A percentile compares a stretch with the other conserved stretches of the same genome.
phyloP scores from a whole-genome alignment of 345 rosid species.

The Reutealis trisperma region DNA sequence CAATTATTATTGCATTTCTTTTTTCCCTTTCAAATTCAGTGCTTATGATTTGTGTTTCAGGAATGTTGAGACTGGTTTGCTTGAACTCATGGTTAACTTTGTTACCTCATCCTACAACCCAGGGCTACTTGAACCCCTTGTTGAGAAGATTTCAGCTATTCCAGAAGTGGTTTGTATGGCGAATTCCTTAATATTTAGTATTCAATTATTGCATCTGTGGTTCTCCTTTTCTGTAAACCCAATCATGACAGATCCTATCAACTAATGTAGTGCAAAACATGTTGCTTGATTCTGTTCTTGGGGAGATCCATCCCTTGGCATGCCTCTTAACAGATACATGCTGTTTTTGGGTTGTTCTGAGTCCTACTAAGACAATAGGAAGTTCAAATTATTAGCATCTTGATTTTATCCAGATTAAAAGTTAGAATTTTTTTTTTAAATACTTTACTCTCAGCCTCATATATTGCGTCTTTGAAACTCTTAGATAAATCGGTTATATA shows the following conservation, averaged over 20 bases:
- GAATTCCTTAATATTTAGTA: constrained; percentile 6
- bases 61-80: constrained; percentile 58
- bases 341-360: neutral
- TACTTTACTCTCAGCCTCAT: neutral
- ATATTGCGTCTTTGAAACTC: neutral
- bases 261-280: neutral
- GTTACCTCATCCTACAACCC: constrained; percentile 86
- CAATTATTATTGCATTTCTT: neutral
- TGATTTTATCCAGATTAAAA: too few relatives aligned
- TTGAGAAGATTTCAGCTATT: constrained; percentile 67
- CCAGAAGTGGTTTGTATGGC: constrained; percentile 77
- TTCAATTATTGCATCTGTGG: neutral
- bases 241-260: neutral
- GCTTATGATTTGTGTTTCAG: constrained; percentile 43
- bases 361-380: neutral
- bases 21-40: constrained; percentile 10
- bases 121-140: constrained; percentile 76
- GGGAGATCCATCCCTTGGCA: neutral
- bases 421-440: too few relatives aligned
- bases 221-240: neutral
- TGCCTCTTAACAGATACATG: neutral
- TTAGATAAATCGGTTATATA: neutral
- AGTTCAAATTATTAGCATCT: too few relatives aligned
- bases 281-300: constrained; percentile 2
- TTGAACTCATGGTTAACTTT: constrained; percentile 89